These are phyloP conservation scores for Batkoa obscura DNA, from an alignment of 371 early-diverging fungal species.

Conservation along the genomic window DNA sequence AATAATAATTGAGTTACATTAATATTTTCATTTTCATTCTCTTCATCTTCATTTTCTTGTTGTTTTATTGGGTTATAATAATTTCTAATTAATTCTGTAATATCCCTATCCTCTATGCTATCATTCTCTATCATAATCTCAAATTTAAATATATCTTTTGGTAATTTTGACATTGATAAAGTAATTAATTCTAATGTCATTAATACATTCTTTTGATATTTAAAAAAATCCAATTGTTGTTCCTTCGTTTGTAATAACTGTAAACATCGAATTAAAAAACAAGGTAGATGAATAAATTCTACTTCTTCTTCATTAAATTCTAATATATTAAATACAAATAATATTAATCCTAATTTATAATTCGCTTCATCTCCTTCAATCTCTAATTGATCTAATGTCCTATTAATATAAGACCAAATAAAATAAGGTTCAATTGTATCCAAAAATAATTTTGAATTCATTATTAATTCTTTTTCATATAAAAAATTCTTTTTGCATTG, in stretches of 20 bases:
- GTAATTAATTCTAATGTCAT: not conserved
- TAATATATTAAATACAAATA: not conserved
- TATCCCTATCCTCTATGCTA: no score
- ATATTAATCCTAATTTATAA: no score
- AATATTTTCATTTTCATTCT: no score
- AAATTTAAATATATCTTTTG: not conserved
- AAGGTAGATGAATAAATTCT: constrained; percentile 1
- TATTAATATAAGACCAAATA: not conserved
- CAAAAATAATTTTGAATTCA: no score
- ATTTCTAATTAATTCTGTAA: not conserved
- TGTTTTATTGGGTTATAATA: no score
- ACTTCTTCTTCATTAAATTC: not conserved
- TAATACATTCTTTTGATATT: not conserved
- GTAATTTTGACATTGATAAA: not conserved
- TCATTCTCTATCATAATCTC: not conserved
- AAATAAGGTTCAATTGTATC: constrained; percentile 3
- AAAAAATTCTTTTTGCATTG: not conserved
- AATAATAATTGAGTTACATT: no score
- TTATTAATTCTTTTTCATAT: not conserved
- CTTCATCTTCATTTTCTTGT: no score
- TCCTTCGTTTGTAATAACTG: not conserved
- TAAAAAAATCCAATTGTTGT: no score
- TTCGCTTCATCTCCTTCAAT: no score
- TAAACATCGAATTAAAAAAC: not conserved
- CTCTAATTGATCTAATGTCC: not conserved